phyloP scores from a whole-genome alignment of 140 eudicot genomes.

The Artemisia princeps region DNA sequence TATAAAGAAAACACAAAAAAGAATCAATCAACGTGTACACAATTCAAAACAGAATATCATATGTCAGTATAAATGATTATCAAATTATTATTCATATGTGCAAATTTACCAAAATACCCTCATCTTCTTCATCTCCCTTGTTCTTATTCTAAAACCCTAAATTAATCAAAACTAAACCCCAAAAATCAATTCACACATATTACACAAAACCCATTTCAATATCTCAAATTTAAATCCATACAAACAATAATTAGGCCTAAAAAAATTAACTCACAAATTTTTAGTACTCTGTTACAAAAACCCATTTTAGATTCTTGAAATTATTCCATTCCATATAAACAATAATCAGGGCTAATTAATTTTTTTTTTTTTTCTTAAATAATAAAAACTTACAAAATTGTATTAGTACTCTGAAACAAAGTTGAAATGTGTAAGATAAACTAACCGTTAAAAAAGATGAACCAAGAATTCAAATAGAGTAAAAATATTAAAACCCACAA shows the following conservation, averaged over 20 bases:
- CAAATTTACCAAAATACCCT: conserved; percentile 48
- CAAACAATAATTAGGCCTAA: too few species aligned
- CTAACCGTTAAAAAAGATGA: conserved; percentile 16
- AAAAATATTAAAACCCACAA: conserved; percentile 18
- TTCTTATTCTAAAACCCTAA: conserved; percentile 24
- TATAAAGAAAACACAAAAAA: conserved; percentile 23
- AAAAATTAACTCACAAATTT: neutral
- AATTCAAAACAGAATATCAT: conserved; percentile 34
- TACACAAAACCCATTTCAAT: neutral
- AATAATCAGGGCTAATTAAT: too few species aligned
- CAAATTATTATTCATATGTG: conserved; percentile 16
- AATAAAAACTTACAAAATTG: too few species aligned
- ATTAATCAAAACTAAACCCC: conserved; percentile 12
- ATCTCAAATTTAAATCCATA: too few species aligned
- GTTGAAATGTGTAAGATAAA: conserved; percentile 13
- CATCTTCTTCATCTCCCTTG: conserved; percentile 22
- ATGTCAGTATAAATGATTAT: conserved; percentile 41
- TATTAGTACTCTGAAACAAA: neutral
- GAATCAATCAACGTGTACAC: conserved; percentile 51
- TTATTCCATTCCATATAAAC: too few species aligned
- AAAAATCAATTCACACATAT: neutral
- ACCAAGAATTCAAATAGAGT: conserved; percentile 20
- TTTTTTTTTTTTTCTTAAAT: too few species aligned
- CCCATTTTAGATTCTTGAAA: too few species aligned
- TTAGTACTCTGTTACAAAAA: neutral